Evolutionary conservation across 441 rosid species (phyloP).

Genomic region (Pelargonium cotyledonis): DNA sequence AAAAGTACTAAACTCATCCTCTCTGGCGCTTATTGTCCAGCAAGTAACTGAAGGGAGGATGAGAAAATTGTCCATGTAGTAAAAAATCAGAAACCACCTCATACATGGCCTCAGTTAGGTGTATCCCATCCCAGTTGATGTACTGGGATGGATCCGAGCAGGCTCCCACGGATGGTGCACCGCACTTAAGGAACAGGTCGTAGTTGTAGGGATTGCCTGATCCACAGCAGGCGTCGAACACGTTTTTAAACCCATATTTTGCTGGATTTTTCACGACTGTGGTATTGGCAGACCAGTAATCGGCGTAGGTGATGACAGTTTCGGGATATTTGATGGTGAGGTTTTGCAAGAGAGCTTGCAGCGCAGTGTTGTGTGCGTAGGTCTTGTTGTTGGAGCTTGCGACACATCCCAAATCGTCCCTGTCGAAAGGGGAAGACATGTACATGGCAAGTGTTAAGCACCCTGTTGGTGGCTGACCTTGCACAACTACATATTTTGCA

Average conservation of each 20-base stretch:
- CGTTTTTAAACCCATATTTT: conserved; percentile 56
- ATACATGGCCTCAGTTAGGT: background rate
- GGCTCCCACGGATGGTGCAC: conserved; percentile 33
- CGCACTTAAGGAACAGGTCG: conserved; percentile 47
- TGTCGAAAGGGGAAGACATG: conserved; percentile 47
- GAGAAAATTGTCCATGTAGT: background rate
- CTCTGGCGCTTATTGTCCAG: background rate
- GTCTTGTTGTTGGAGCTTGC: conserved; percentile 53
- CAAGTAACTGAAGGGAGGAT: background rate
- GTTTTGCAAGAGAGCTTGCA: conserved; percentile 35
- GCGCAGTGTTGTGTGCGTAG: conserved; percentile 43
- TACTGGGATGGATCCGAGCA: conserved; percentile 40
- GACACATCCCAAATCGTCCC: conserved; percentile 70
- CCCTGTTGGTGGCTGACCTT: conserved; percentile 70
- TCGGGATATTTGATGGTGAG: conserved; percentile 49
- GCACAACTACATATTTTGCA: conserved; percentile 60
- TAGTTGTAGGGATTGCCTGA: conserved; percentile 54
- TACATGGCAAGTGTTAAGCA: conserved; percentile 68
- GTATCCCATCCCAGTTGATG: background rate
- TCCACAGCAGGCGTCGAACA: conserved; percentile 83
- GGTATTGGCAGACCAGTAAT: conserved; percentile 71
- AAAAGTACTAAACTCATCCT: background rate
- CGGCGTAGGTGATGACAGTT: conserved; percentile 54
- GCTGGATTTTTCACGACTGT: conserved; percentile 40
- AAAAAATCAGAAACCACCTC: background rate